Percentiles rank a stretch among this genome's conserved stretches.
phyloP scores from a whole-genome alignment of 768 basidiomycete genomes.

The Obba rivulosa region DNA sequence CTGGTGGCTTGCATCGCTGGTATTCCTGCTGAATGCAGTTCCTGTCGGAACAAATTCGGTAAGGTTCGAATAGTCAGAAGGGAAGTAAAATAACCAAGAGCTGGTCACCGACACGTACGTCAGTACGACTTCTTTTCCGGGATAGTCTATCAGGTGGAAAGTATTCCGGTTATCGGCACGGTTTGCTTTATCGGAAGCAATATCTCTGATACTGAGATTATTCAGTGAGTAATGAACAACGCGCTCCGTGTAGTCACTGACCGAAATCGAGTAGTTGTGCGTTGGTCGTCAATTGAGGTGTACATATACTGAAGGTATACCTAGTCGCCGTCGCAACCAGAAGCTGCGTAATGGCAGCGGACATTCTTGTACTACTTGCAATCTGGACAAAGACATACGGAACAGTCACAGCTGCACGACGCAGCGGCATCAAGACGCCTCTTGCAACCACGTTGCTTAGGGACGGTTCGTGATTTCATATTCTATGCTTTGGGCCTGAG shows the following conservation, averaged over 20 bases:
- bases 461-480: conserved; percentile 6
- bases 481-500: neutral
- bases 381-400: conserved; percentile 8
- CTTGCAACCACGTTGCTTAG: neutral
- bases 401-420: neutral
- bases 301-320: no score
- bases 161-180: no score
- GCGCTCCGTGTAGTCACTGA: neutral
- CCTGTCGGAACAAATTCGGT: neutral
- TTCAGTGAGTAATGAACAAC: no score
- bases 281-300: neutral
- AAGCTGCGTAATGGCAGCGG: conserved; percentile 5
- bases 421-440: conserved; percentile 3
- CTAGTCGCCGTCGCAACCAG: conserved; percentile 1
- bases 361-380: conserved; percentile 5
- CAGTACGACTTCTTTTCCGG: neutral
- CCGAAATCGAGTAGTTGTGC: neutral
- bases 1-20: neutral
- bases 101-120: neutral
- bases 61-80: neutral
- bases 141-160: neutral
- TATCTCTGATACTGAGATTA: no score
- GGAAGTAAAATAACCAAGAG: no score
- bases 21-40: neutral
- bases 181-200: no score